Evolutionary conservation across 805 yeast species (phyloP).

Genomic region (baker's yeast (Saccharomyces cerevisiae)): DNA sequence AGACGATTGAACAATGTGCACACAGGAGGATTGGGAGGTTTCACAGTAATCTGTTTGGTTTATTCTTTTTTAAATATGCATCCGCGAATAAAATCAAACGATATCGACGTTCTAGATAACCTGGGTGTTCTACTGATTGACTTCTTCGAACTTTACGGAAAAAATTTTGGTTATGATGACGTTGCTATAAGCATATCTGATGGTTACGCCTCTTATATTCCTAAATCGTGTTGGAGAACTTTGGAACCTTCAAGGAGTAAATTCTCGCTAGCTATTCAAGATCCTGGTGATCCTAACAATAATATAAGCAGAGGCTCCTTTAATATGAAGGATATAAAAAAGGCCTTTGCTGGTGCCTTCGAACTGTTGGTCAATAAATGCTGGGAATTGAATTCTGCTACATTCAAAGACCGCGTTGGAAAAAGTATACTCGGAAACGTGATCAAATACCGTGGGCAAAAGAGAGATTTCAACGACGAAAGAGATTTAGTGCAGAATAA

Average conservation of each 20-base stretch:
- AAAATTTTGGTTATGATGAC: slow-evolving; percentile 75
- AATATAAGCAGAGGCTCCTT: slow-evolving; percentile 81
- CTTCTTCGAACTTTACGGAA: slow-evolving; percentile 87
- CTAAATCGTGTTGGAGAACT: slow-evolving; percentile 47
- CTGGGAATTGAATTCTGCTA: slow-evolving; percentile 56
- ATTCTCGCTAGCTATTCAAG: slow-evolving; percentile 70
- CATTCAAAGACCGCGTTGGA: slow-evolving; percentile 60
- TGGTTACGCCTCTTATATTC: slow-evolving; percentile 51
- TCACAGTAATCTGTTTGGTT: slow-evolving; percentile 80
- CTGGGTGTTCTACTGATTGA: slow-evolving; percentile 83
- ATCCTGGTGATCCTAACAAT: slow-evolving; percentile 75
- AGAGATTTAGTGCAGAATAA: slow-evolving; percentile 53
- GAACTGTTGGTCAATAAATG: slow-evolving; percentile 68
- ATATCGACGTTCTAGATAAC: slow-evolving; percentile 62
- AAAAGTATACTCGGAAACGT: slow-evolving; percentile 73
- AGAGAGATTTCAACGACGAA: slow-evolving; percentile 72
- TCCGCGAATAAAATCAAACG: slow-evolving; percentile 62
- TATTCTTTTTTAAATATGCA: slow-evolving; percentile 73
- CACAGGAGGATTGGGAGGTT: slow-evolving; percentile 92
- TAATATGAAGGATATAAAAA: slow-evolving; percentile 68
- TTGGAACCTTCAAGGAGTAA: slow-evolving; percentile 35
- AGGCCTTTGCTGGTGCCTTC: slow-evolving; percentile 84
- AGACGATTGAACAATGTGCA: slow-evolving; percentile 80
- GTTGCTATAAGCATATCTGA: slow-evolving; percentile 57
- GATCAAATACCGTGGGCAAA: slow-evolving; percentile 64